A percentile compares a stretch with the other conserved stretches of the same genome.
Evolutionary conservation across 306 rosid genomes (phyloP).

Genomic region (Morella rubra): DNA sequence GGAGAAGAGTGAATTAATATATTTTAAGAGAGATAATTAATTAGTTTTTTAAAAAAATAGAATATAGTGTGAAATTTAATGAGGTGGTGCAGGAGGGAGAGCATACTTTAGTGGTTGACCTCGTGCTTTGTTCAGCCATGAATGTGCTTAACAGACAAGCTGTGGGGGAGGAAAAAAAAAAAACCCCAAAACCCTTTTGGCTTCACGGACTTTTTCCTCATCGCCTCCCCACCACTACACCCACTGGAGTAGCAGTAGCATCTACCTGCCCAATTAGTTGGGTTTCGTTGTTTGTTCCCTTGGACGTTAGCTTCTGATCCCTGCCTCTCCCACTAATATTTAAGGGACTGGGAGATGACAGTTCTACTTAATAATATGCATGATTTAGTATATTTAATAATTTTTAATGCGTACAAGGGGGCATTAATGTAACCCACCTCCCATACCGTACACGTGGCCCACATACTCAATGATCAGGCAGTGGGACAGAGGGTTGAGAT

Average conservation of each 20-base stretch:
- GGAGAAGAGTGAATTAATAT: background rate
- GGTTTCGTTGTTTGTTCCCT: conserved; percentile 40
- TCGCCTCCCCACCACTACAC: conserved; percentile 22
- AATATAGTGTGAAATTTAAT: background rate
- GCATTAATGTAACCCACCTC: conserved; percentile 36
- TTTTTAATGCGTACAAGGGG: conserved; percentile 33
- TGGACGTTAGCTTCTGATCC: conserved; percentile 47
- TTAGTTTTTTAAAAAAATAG: no score
- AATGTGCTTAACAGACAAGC: conserved; percentile 38
- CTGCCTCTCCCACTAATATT: conserved; percentile 27
- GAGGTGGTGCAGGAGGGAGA: conserved; percentile 24
- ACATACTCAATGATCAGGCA: conserved; percentile 46
- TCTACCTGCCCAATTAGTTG: conserved; percentile 38
- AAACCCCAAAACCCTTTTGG: conserved; percentile 16
- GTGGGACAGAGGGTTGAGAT: conserved; percentile 35
- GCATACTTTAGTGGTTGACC: conserved; percentile 68
- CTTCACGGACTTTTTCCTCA: conserved; percentile 32
- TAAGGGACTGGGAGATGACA: conserved; percentile 33
- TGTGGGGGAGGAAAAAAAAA: conserved; percentile 17
- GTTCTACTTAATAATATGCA: conserved; percentile 43
- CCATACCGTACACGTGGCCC: conserved; percentile 65
- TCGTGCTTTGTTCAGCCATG: conserved; percentile 52
- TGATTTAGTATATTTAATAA: conserved; percentile 31
- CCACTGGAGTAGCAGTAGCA: conserved; percentile 26
- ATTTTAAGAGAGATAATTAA: background rate